Evolutionary conservation across 2,329 filamentous ascomycete genomes (phyloP), one percentile per base, ranked within the genome.

Genomic region (Thelonectria olida): DNA sequence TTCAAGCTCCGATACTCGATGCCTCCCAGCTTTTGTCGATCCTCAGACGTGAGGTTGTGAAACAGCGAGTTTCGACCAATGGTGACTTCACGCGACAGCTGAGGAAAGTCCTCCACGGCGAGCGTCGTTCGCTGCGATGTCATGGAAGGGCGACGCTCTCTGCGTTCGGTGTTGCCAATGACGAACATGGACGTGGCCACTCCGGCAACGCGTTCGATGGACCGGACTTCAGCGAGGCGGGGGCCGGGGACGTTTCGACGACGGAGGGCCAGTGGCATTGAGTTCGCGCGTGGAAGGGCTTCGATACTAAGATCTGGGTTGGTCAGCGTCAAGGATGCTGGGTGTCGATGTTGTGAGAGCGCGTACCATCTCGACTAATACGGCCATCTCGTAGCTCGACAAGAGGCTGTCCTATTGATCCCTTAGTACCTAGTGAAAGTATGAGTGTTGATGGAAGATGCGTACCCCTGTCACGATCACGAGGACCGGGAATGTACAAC

Each of bases 1-100:
- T 81, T 83, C 28, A 85, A 69, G 28, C 78, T 81, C 1, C 81
- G 78, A 42, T 85, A 85, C 67, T 85, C 84, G 34, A 84, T 80
- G 0, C 83, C 84, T 1, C 83, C 83, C 0, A 85, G 72, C n/a
- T 75, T 72, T 57, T 83, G 79, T 5, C 78, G 71, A 44, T 81
- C 80, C 17, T 76, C 64, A 0, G 72, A 69, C 1, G 77, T 77
- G 49, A 84, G 42, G 50, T 83, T 80, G 27, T 76, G 62, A 28
- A 85, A 84, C 23, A 77, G 70, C 1, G 80, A 82, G 59, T 84
- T 84, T 2, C 80, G 73, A 1, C 81, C 81, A 5, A 84, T 63
- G 1, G 79, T 81, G 3, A 76, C 78, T 34, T 79, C 75, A 17
- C 76, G 74, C 4, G 80, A 83, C 1, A 84, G 71, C 22, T 75